phyloP scores from a whole-genome alignment of 148 eudicot species.

The Cornus suecica region DNA sequence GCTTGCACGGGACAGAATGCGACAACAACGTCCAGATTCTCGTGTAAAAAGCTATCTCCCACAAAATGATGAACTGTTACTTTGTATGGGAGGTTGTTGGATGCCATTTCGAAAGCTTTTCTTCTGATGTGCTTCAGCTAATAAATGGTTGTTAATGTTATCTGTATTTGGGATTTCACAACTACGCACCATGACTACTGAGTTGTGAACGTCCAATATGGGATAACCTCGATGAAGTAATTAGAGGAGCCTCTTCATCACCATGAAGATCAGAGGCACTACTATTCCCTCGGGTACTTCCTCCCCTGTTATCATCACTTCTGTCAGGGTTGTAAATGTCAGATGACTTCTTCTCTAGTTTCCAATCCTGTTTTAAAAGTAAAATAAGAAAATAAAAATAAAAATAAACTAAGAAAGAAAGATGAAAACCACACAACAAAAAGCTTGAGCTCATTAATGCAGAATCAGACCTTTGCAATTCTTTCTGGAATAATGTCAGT shows the following conservation, averaged over 20 bases:
- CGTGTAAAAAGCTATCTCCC: not conserved
- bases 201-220: conserved; percentile 38
- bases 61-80: not conserved
- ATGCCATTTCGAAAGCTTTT: not conserved
- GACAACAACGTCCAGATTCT: not conserved
- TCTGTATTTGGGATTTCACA: not conserved
- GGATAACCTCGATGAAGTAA: conserved; percentile 36
- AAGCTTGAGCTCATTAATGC: not conserved
- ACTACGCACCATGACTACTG: conserved; percentile 12
- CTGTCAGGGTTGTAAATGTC: conserved; percentile 27
- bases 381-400: not conserved
- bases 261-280: conserved; percentile 15
- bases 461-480: conserved; percentile 29
- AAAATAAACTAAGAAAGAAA: not conserved
- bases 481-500: conserved; percentile 33
- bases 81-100: not conserved
- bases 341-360: conserved; percentile 44
- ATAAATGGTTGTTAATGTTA: not conserved
- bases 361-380: conserved; percentile 27
- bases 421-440: not conserved
- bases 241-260: conserved; percentile 39
- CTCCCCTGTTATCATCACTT: conserved; percentile 12
- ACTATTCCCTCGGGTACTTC: conserved; percentile 19
- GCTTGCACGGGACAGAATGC: not conserved
- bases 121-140: not conserved